These are phyloP conservation scores for Vaccinium darrowii DNA, from an alignment of 148 eudicot genomes.

Conservation along the genomic window DNA sequence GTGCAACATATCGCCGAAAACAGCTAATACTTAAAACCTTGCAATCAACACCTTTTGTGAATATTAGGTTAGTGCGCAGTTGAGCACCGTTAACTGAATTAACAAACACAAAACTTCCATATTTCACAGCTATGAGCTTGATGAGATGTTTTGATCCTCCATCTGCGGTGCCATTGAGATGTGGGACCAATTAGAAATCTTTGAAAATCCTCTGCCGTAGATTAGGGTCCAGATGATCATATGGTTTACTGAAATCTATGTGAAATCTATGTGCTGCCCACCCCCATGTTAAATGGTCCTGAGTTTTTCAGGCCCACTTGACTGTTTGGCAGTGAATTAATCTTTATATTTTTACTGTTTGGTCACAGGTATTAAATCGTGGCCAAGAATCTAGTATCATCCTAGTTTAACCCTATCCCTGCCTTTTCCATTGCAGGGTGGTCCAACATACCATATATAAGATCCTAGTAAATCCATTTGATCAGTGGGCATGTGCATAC, in stretches of 20 bases:
- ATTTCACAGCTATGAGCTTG: neutral
- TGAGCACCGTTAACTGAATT: neutral
- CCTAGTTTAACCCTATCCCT: constrained; percentile 15
- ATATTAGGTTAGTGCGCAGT: neutral
- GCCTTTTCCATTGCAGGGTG: neutral
- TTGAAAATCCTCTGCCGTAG: neutral
- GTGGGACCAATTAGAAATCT: neutral
- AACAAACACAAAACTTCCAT: neutral
- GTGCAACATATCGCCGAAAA: no score
- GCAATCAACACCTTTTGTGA: neutral
- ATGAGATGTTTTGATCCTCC: neutral
- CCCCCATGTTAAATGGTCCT: neutral
- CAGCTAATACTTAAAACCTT: neutral
- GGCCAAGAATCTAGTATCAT: neutral
- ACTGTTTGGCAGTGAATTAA: neutral
- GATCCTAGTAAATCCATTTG: neutral
- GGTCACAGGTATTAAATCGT: constrained; percentile 1
- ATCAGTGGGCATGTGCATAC: neutral
- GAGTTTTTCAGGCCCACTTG: neutral
- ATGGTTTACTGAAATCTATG: neutral
- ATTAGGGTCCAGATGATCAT: neutral
- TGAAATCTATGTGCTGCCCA: neutral
- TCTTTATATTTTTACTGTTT: neutral
- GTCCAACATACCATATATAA: neutral
- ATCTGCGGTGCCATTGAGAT: neutral